phyloP scores from a whole-genome alignment of 192 early-diverging fungal genomes.

The Dissophora ornata region DNA sequence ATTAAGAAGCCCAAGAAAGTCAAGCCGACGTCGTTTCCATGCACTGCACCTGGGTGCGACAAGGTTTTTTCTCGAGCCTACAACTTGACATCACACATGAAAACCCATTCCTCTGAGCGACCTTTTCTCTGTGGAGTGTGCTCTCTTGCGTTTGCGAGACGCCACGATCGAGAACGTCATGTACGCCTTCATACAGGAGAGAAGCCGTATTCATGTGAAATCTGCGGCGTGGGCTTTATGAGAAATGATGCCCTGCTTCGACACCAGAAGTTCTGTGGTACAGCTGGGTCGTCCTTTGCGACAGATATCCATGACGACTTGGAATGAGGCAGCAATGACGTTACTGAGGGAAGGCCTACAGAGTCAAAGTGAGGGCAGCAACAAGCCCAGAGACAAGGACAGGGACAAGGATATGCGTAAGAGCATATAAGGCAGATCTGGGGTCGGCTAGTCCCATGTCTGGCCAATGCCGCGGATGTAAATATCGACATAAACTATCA shows the following conservation, averaged over 20 bases:
- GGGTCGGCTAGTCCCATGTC: too few relatives aligned
- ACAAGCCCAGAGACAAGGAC: too few relatives aligned
- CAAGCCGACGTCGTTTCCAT: conserved; percentile 24
- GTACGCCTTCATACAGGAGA: conserved; percentile 83
- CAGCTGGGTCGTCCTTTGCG: conserved; percentile 24
- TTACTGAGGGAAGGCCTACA: neutral
- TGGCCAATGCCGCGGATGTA: too few relatives aligned
- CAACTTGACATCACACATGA: conserved; percentile 81
- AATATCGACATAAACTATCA: too few relatives aligned
- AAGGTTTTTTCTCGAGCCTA: conserved; percentile 79
- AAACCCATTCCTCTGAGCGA: conserved; percentile 80
- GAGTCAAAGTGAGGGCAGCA: too few relatives aligned
- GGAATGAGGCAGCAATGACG: too few relatives aligned
- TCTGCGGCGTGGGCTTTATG: conserved; percentile 81
- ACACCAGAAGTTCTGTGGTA: conserved; percentile 57
- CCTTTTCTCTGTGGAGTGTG: conserved; percentile 80
- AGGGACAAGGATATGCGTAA: too few relatives aligned
- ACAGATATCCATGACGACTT: conserved; percentile 3
- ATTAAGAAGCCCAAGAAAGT: conserved; percentile 32
- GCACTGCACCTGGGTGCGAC: conserved; percentile 57
- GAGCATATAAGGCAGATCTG: too few relatives aligned
- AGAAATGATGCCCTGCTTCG: conserved; percentile 83
- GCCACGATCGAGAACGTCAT: conserved; percentile 94
- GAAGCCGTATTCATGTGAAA: conserved; percentile 76
- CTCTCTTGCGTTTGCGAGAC: conserved; percentile 81